Percentiles rank a stretch among this genome's conserved stretches.
phyloP scores from a whole-genome alignment of 75 land plant species.

The Picea sitchensis region DNA sequence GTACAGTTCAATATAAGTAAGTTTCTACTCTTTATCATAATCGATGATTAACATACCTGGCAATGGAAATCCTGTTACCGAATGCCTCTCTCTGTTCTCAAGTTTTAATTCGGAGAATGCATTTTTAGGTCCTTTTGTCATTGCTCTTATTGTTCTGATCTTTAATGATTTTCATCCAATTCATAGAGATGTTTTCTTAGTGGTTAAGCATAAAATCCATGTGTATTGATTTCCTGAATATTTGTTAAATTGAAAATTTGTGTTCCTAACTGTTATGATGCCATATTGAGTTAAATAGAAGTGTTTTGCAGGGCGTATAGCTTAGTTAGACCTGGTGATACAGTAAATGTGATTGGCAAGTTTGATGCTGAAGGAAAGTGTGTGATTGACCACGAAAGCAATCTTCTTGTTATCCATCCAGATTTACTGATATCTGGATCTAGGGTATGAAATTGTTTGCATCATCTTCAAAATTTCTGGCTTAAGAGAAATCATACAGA shows the following conservation, averaged over 20 bases:
- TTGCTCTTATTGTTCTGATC: neutral
- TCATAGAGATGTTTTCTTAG: neutral
- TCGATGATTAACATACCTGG: neutral
- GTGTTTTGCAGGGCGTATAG: constrained; percentile 50
- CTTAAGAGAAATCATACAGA: neutral
- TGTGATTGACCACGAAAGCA: constrained; percentile 42
- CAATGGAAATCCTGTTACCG: neutral
- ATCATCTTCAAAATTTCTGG: neutral
- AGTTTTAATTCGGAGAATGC: neutral
- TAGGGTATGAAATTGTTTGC: constrained; percentile 42
- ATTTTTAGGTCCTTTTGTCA: neutral
- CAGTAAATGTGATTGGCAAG: constrained; percentile 78
- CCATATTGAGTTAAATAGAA: neutral
- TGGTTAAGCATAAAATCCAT: neutral
- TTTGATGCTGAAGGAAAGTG: constrained; percentile 76
- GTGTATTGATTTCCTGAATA: constrained; percentile 1
- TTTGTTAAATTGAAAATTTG: neutral
- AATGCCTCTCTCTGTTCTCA: neutral
- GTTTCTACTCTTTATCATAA: neutral
- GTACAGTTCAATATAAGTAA: neutral
- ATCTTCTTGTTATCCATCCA: constrained; percentile 72
- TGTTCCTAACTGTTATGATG: neutral
- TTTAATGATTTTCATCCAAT: neutral
- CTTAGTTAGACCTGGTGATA: constrained; percentile 76
- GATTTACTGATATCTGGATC: constrained; percentile 82